phyloP scores from a whole-genome alignment of 768 basidiomycete genomes.

The Panus rudis region DNA sequence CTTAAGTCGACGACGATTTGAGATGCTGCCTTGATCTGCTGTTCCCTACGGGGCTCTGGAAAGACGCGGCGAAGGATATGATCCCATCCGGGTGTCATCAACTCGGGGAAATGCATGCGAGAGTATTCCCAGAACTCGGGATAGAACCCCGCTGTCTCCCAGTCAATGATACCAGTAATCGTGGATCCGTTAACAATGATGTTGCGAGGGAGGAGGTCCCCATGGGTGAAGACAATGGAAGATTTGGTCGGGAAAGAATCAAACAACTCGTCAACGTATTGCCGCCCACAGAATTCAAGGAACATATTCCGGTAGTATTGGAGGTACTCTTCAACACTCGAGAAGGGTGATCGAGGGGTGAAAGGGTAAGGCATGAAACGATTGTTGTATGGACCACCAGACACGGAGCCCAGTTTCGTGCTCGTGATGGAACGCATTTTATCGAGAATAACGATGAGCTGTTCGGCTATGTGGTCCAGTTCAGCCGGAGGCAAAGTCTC shows the following conservation, averaged over 20 bases:
- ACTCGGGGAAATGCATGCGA: constrained; percentile 62
- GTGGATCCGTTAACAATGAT: constrained; percentile 29
- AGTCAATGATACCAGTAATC: constrained; percentile 31
- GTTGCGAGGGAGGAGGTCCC: constrained; percentile 37
- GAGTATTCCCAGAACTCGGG: constrained; percentile 35
- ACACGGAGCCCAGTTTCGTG: neutral
- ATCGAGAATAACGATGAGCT: neutral
- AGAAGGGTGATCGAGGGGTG: too few relatives aligned
- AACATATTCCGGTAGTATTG: neutral
- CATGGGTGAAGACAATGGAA: constrained; percentile 29
- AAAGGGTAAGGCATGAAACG: neutral
- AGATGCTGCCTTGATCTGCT: too few relatives aligned
- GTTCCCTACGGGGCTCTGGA: too few relatives aligned
- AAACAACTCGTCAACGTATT: neutral
- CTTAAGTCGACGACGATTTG: too few relatives aligned
- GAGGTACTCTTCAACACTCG: neutral
- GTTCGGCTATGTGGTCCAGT: constrained; percentile 13
- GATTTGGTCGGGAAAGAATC: neutral
- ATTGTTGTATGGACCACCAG: neutral
- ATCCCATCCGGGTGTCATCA: constrained; percentile 9
- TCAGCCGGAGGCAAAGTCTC: constrained; percentile 15
- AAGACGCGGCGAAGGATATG: too few relatives aligned
- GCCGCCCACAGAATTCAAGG: neutral
- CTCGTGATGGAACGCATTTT: neutral
- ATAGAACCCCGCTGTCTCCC: constrained; percentile 29